Evolutionary conservation across 2,329 filamentous ascomycete species (phyloP).

Genomic region (Mariannaea elegans): DNA sequence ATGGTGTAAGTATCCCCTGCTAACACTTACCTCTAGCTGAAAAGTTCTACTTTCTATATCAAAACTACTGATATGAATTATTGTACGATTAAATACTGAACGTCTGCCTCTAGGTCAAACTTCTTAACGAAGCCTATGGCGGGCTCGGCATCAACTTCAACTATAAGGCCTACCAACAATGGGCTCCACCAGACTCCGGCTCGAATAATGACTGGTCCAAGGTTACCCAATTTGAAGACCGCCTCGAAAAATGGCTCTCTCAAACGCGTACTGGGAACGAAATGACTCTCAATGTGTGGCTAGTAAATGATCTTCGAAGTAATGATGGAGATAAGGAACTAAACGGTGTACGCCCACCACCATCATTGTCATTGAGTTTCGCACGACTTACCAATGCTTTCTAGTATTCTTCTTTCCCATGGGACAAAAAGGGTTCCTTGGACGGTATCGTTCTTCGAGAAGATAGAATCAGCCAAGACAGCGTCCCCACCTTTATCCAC

Average conservation of each 20-base stretch:
- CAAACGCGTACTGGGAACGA: slow-evolving; percentile 9
- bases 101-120: neutral
- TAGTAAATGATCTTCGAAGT: slow-evolving; percentile 12
- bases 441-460: slow-evolving; percentile 16
- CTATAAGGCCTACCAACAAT: slow-evolving; percentile 11
- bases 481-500: slow-evolving; percentile 8
- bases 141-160: slow-evolving; percentile 5
- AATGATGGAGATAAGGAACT: slow-evolving; percentile 2
- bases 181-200: slow-evolving; percentile 9
- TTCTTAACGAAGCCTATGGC: slow-evolving; percentile 11
- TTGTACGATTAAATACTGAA: neutral
- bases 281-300: slow-evolving; percentile 21
- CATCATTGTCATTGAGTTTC: rapidly evolving
- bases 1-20: slow-evolving; percentile 13
- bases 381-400: neutral
- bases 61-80: neutral
- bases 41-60: too few relatives aligned
- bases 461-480: slow-evolving; percentile 6
- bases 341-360: slow-evolving; percentile 3
- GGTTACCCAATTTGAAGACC: neutral
- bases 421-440: slow-evolving; percentile 13
- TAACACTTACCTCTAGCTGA: too few relatives aligned
- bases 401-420: slow-evolving; percentile 13
- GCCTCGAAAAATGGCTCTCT: slow-evolving; percentile 12
- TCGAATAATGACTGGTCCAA: slow-evolving; percentile 18